Evolutionary conservation across 164 flowering plant genomes (phyloP).

Genomic region (Sedum album): DNA sequence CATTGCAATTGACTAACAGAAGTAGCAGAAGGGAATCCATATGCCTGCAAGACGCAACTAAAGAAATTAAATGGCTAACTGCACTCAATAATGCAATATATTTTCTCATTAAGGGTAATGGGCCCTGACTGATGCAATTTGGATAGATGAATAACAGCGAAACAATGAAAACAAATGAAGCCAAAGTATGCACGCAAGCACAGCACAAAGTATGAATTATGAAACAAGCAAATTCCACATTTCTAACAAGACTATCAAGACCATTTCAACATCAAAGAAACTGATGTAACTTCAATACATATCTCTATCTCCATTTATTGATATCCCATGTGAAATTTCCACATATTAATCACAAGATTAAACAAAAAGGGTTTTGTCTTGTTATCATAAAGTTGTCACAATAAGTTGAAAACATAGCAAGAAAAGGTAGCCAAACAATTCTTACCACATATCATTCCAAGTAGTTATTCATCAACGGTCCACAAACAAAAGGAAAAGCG

Average conservation of each 20-base stretch:
- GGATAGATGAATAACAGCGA: no score
- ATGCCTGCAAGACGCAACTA: no score
- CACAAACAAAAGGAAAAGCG: not conserved
- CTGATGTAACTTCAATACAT: not conserved
- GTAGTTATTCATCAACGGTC: not conserved
- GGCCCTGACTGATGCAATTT: no score
- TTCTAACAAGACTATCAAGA: no score
- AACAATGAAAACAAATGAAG: no score
- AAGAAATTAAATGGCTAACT: no score
- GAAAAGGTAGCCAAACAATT: not conserved
- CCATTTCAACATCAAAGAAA: not conserved
- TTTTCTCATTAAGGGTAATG: no score
- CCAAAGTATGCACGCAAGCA: not conserved
- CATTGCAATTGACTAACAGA: no score
- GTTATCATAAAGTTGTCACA: not conserved
- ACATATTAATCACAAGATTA: not conserved
- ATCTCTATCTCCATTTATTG: not conserved
- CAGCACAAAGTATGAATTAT: not conserved
- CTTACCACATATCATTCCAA: not conserved
- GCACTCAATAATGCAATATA: no score
- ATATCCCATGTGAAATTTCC: not conserved
- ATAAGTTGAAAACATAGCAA: not conserved
- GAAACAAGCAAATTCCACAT: slow-evolving; percentile 1
- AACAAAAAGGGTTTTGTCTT: not conserved
- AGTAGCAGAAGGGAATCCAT: no score